A percentile compares a stretch with the other conserved stretches of the same genome.
Conservation (phyloP, 2,329 filamentous ascomycete species). For the Aspergillus sojae region DNA sequence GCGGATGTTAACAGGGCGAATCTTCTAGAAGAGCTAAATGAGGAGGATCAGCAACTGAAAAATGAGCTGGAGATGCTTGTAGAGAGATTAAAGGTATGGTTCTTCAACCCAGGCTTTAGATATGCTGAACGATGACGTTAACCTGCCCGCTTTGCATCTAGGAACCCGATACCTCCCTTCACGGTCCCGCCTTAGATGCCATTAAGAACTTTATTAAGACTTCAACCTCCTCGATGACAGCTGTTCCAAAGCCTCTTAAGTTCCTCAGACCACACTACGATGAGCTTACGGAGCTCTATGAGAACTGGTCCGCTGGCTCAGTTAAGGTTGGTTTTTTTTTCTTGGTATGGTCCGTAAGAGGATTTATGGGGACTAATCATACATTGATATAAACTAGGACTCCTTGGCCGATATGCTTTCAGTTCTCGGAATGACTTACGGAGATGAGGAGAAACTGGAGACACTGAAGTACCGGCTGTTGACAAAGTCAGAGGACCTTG, state of each 20-base stretch:
- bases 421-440: conserved; percentile 98
- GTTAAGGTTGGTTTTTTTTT: conserved; percentile 68
- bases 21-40: conserved; percentile 82
- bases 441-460: conserved; percentile 92
- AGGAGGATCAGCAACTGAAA: conserved; percentile 98
- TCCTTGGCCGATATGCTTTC: conserved; percentile 93
- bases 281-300: conserved; percentile 82
- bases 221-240: conserved; percentile 98
- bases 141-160: conserved; percentile 42
- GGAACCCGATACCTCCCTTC: conserved; percentile 85
- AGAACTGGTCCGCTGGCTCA: conserved; percentile 80
- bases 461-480: conserved; percentile 94
- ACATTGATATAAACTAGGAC: conserved; percentile 45
- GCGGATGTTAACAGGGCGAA: conserved; percentile 29
- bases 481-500: conserved; percentile 87
- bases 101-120: conserved; percentile 11
- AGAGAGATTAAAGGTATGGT: conserved; percentile 80
- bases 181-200: conserved; percentile 88
- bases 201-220: conserved; percentile 99
- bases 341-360: neutral
- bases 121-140: conserved; percentile 28
- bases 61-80: conserved; percentile 97
- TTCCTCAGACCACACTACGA: conserved; percentile 97
- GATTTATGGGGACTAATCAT: conserved; percentile 21
- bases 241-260: conserved; percentile 96